A percentile compares a stretch with the other conserved stretches of the same genome.
These are phyloP conservation scores for Spergularia bocconei DNA, from an alignment of 148 eudicot species.

Conservation along the genomic window DNA sequence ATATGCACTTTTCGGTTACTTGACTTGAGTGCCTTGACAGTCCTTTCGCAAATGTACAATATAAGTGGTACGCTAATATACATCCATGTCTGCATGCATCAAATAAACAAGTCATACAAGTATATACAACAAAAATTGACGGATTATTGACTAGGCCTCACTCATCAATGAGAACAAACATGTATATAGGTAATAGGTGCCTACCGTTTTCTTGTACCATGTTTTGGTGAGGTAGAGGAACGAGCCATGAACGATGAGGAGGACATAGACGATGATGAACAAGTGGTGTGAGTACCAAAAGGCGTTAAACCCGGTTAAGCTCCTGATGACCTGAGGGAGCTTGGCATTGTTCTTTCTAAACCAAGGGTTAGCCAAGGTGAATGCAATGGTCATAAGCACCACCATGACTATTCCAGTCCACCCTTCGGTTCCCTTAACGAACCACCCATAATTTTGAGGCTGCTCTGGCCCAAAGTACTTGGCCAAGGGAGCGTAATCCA, in stretches of 20 bases:
- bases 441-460: conserved; percentile 50
- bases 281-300: conserved; percentile 66
- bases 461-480: conserved; percentile 32
- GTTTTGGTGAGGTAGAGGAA: conserved; percentile 40
- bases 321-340: conserved; percentile 41
- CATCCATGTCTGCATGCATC: conserved; percentile 50
- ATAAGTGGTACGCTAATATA: conserved; percentile 46
- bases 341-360: conserved; percentile 39
- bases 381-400: conserved; percentile 49
- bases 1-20: conserved; percentile 44
- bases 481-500: conserved; percentile 35
- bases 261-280: conserved; percentile 48
- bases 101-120: neutral
- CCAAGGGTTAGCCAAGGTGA: conserved; percentile 50
- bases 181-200: neutral
- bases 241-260: conserved; percentile 44
- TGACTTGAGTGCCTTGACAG: conserved; percentile 39
- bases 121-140: too few species aligned
- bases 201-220: conserved; percentile 47
- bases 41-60: conserved; percentile 41
- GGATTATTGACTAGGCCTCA: neutral
- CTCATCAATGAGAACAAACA: neutral
- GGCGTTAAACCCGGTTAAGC: conserved; percentile 55
- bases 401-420: conserved; percentile 50
- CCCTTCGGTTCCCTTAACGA: conserved; percentile 49